Evolutionary conservation across 305 asterid genomes (phyloP).

Genomic region (Fraxinus latifolia): DNA sequence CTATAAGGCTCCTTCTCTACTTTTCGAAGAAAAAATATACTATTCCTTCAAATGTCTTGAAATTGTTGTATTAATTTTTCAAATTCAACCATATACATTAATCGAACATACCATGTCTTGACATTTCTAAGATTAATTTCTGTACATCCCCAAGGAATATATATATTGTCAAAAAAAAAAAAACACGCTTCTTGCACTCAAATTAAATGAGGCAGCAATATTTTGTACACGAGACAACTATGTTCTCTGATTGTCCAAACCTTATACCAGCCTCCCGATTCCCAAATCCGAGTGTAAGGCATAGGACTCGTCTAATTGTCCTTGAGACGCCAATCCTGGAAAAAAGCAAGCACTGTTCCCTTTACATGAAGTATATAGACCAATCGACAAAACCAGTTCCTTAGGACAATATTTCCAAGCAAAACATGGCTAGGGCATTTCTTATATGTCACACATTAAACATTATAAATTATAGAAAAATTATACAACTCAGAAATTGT

Average conservation of each 20-base stretch:
- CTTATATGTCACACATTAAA: slow-evolving; percentile 20
- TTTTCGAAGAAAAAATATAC: too few species aligned
- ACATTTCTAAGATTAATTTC: too few species aligned
- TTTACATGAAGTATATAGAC: background rate
- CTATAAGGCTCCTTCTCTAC: too few species aligned
- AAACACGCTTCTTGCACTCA: too few species aligned
- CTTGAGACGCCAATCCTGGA: slow-evolving; percentile 64
- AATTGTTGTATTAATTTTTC: background rate
- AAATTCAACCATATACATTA: too few species aligned
- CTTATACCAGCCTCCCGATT: too few species aligned
- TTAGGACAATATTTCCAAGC: background rate
- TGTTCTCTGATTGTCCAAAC: too few species aligned
- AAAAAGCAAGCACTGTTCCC: slow-evolving; percentile 11
- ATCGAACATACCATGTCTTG: too few species aligned
- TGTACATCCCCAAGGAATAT: too few species aligned
- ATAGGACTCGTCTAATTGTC: slow-evolving; percentile 32
- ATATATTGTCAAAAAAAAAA: too few species aligned
- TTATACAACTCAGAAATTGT: slow-evolving; percentile 51
- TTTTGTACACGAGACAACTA: too few species aligned
- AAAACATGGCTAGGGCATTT: background rate
- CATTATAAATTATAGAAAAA: slow-evolving; percentile 41
- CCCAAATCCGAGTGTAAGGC: slow-evolving; percentile 27
- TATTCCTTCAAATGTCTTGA: background rate
- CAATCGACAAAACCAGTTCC: background rate
- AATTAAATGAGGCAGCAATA: too few species aligned